Base-by-base conservation (phyloP, 2,329 filamentous ascomycete species). In the Neonectria faginata region DNA sequence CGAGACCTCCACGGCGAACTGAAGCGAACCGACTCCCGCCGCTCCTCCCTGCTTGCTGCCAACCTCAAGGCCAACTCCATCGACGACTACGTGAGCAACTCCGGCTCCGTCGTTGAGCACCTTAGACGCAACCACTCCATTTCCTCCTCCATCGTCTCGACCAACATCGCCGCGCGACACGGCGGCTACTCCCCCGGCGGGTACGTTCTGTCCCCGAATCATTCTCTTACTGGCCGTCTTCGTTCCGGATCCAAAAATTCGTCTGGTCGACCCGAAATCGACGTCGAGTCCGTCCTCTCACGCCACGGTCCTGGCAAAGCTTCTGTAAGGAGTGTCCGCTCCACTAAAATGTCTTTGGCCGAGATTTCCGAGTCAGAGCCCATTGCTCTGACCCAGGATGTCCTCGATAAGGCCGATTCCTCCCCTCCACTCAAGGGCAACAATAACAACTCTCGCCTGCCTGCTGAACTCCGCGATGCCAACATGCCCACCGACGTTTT, bases 161-260 rank as follows among this genome's bases (percentile, higher is more conserved):
- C 89, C 39, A 92, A 92, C 75, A 88, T 79, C 67, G 83, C 86
- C 33, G 90, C 91, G 12, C 84, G 91, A 53, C 85, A 87, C 75
- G 90, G 90, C 29, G 90, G 90, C 31, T 92, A 92, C 78, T 92
- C 90, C 25, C 89, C 90, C 1, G 87, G 82, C 41, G 90, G 84
- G 20, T 92, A 87, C 77, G 80, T 92, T 67, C 88, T 91, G 79
- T 92, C 89, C 45, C 90, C 91, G 0, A 85, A 82, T 47, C 84
- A 88, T 39, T 91, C 90, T 3, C 77, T 91, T 33, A 88, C 86
- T 4, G 84, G 82, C 67, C 82, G 84, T 27, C 79, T 85, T 44
- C 83, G 86, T 57, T 87, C 86, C n/a, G 83, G 80, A 29, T 89
- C 87, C 64, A 85, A 84, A 70, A 79, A 81, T 52, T 85, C 84